These are phyloP conservation scores for Flammula alnicola DNA, from an alignment of 1,284 basidiomycete species.

Conservation along the genomic window DNA sequence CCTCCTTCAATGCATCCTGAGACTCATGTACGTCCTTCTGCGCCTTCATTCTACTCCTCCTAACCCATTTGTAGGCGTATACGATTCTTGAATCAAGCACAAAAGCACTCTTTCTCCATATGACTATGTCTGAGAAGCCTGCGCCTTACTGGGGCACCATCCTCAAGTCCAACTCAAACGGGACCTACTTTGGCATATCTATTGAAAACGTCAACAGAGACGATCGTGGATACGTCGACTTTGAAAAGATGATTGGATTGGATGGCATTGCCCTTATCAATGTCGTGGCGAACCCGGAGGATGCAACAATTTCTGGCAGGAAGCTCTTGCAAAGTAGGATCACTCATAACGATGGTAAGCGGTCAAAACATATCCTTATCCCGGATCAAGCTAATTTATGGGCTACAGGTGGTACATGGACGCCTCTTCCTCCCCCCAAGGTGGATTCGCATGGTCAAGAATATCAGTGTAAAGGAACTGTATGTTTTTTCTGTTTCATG, in stretches of 20 bases:
- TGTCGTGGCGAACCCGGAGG: conserved; percentile 81
- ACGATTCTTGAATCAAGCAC: conserved; percentile 96
- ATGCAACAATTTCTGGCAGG: conserved; percentile 72
- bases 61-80: conserved; percentile 64
- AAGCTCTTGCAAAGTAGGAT: conserved; percentile 89
- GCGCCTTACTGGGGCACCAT: conserved; percentile 89
- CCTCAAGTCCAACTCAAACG: conserved; percentile 97
- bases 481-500: conserved; percentile 39
- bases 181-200: conserved; percentile 92
- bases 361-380: background rate
- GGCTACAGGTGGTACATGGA: conserved; percentile 83
- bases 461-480: conserved; percentile 78
- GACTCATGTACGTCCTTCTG: conserved; percentile 68
- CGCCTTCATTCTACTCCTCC: background rate
- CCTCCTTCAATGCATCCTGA: conserved; percentile 89
- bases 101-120: conserved; percentile 91
- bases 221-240: conserved; percentile 88
- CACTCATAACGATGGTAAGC: conserved; percentile 93
- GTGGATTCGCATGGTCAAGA: conserved; percentile 77
- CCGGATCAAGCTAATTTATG: background rate
- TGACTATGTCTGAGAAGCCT: conserved; percentile 84
- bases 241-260: conserved; percentile 96
- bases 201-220: conserved; percentile 92
- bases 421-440: conserved; percentile 75
- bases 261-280: conserved; percentile 97